phyloP scores from a whole-genome alignment of 2,329 filamentous ascomycete genomes.

The Diaporthe vaccinii region DNA sequence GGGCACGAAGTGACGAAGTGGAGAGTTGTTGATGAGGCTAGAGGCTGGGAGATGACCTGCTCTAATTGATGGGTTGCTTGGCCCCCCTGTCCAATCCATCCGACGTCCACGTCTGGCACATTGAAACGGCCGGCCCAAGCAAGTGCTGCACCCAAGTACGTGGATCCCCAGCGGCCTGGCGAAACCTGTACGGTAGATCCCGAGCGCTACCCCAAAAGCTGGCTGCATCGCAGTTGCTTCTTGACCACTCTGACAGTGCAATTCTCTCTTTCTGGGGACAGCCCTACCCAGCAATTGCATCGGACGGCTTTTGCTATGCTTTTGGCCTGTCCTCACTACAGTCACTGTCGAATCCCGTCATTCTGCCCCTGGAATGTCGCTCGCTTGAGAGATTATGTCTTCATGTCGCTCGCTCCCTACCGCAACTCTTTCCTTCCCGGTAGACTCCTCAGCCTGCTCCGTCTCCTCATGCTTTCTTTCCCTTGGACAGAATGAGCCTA shows the following conservation, averaged over 20 bases:
- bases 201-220: constrained; percentile 9
- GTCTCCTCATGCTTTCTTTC: neutral
- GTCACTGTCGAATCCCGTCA: neutral
- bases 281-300: neutral
- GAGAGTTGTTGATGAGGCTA: constrained; percentile 28
- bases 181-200: constrained; percentile 14
- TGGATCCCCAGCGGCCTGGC: neutral
- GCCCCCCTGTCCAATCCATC: constrained; percentile 15
- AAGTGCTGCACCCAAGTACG: constrained; percentile 10
- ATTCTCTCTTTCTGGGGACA: neutral
- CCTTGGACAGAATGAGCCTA: neutral
- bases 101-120: neutral
- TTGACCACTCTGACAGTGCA: neutral
- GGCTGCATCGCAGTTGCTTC: constrained; percentile 4
- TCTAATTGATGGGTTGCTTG: constrained; percentile 28
- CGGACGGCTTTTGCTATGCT: neutral
- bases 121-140: constrained; percentile 16
- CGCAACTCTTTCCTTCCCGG: neutral
- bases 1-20: constrained; percentile 20
- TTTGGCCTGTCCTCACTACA: neutral
- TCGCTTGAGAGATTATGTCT: neutral
- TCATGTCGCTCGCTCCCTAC: neutral
- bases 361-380: neutral
- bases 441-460: neutral
- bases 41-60: constrained; percentile 36